A percentile compares a stretch with the other conserved stretches of the same genome.
Evolutionary conservation across 108 stramenopile species (phyloP).

Genomic region (Nitzschia sp.): DNA sequence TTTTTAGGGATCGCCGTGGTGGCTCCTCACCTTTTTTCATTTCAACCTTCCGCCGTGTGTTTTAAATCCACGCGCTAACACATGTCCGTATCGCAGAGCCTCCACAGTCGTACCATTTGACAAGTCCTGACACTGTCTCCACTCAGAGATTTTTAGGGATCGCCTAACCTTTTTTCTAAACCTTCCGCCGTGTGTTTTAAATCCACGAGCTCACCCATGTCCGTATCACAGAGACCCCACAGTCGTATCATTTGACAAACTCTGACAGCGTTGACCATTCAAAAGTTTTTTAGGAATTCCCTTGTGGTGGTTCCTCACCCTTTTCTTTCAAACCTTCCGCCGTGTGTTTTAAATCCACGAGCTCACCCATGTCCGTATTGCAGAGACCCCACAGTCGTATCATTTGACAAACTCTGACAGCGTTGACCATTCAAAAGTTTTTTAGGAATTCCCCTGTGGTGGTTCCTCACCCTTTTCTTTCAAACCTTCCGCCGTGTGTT

Average conservation of each 20-base stretch:
- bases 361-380: too few species aligned
- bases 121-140: neutral
- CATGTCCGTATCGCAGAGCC: conserved; percentile 1
- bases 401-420: too few species aligned
- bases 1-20: neutral
- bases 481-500: too few species aligned
- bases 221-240: conserved; percentile 10
- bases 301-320: neutral
- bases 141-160: neutral
- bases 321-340: conserved; percentile 5
- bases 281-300: neutral
- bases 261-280: conserved; percentile 3
- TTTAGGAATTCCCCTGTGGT: too few species aligned
- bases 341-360: conserved; percentile 9
- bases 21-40: neutral
- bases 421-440: too few species aligned
- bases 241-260: neutral
- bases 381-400: neutral
- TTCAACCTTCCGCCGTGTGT: neutral
- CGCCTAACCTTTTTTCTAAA: neutral
- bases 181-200: conserved; percentile 12
- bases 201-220: conserved; percentile 4
- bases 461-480: too few species aligned
- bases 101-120: neutral
- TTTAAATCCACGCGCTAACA: neutral